phyloP scores from a whole-genome alignment of 331 rosid species.

The Arachis monticola region DNA sequence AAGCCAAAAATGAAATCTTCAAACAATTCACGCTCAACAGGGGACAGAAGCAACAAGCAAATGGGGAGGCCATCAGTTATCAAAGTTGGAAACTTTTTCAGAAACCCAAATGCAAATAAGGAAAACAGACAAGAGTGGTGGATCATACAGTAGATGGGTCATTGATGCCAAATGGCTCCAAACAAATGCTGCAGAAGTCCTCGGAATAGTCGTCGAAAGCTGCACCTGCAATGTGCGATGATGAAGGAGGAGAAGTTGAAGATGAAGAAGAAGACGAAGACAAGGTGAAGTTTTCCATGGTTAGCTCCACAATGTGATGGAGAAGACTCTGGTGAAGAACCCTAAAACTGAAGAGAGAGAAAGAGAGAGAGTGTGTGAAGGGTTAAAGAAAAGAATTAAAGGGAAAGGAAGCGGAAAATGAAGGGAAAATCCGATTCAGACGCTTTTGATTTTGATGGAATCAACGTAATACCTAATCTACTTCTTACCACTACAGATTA shows the following conservation, averaged over 20 bases:
- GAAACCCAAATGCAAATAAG: slow-evolving; percentile 31
- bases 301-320: slow-evolving; percentile 25
- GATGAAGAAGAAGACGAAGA: slow-evolving; percentile 54
- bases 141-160: slow-evolving; percentile 82
- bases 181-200: slow-evolving; percentile 90
- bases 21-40: slow-evolving; percentile 8
- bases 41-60: slow-evolving; percentile 8
- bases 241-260: slow-evolving; percentile 37
- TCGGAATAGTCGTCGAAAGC: slow-evolving; percentile 58
- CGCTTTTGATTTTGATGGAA: slow-evolving; percentile 57
- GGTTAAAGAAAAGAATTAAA: slow-evolving; percentile 49
- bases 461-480: slow-evolving; percentile 45
- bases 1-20: neutral
- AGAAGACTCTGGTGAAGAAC: slow-evolving; percentile 43
- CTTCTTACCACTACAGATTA: neutral
- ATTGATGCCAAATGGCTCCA: slow-evolving; percentile 69
- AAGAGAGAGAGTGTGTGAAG: slow-evolving; percentile 34
- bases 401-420: slow-evolving; percentile 45
- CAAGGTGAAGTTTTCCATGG: slow-evolving; percentile 57
- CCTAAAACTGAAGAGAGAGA: slow-evolving; percentile 49
- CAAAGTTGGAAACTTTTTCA: slow-evolving; percentile 20
- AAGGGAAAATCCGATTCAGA: slow-evolving; percentile 65
- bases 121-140: neutral
- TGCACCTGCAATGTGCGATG: slow-evolving; percentile 32
- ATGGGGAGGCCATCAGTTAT: neutral